Evolutionary conservation across 768 basidiomycete species (phyloP), one percentile per base, ranked within the genome.

Genomic region (Lactarius trivialis): DNA sequence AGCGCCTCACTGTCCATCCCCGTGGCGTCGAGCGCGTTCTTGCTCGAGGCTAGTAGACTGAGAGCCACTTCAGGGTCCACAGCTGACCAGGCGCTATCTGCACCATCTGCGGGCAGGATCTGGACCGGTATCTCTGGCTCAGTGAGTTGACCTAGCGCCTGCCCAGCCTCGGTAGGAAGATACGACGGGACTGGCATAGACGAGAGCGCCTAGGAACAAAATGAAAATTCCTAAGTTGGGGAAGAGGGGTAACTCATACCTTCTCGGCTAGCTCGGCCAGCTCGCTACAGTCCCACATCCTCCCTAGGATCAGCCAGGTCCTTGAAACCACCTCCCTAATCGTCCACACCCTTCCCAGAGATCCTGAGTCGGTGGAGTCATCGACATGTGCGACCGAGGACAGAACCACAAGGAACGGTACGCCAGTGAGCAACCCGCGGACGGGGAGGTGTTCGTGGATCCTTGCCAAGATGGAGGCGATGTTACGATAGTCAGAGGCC

Each of bases 391-490:
- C 75, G 11, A 82, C 82, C 7, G 68, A 72, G 59, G 90, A 83
- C 55, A 96, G 72, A 1, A 89, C 85, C n/a, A 91, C 70, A 30
- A 97, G 73, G 91, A 97, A 93, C 5, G 94, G 93, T 36, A 91
- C 74, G 24, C 92, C 90, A 2, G 85, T 84, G 19, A 93, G 74
- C 43, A 96, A 68, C 2, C 85, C 88, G 45, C 87, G 83, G 30
- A 87, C 74, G 1, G 94, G 93, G n/a, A 91, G 72, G 55, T 86
- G 79, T 64, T 86, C 78, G 55, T 92, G 86, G 30, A 91, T 77
- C 3, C 82, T 80, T 6, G 76, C 79, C 39, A 96, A 78, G 33
- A 93, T 79, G 49, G 82, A 79, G 45, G 88, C 75, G 34, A 93
- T 81, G 68, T 85, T 82, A 9, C 83, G 78, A 70, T 91, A 92